These are phyloP conservation scores for Favolaschia claudopus DNA, from an alignment of 768 basidiomycete species.

Conservation along the genomic window DNA sequence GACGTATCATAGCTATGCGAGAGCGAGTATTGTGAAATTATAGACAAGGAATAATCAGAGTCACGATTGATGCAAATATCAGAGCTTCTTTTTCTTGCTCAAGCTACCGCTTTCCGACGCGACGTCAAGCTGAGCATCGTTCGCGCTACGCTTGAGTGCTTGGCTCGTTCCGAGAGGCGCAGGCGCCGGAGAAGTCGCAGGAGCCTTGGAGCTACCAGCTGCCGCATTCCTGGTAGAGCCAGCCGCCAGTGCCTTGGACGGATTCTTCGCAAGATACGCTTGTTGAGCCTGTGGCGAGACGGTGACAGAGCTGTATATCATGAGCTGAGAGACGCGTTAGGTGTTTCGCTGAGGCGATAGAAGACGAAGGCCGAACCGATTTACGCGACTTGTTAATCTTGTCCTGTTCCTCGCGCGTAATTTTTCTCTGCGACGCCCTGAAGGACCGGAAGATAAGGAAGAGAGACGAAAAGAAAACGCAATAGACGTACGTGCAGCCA, in stretches of 20 bases:
- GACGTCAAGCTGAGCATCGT: constrained; percentile 11
- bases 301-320: constrained; percentile 24
- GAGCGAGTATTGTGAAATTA: constrained; percentile 15
- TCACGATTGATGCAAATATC: background rate
- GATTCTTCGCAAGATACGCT: constrained; percentile 24
- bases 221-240: background rate
- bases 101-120: background rate
- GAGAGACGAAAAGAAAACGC: background rate
- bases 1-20: constrained; percentile 5
- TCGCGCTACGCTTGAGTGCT: constrained; percentile 17
- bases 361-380: constrained; percentile 28
- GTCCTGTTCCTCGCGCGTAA: constrained; percentile 38
- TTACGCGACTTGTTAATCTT: constrained; percentile 38
- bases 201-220: background rate
- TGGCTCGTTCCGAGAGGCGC: constrained; percentile 14
- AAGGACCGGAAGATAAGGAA: background rate
- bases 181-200: background rate
- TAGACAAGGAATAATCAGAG: background rate
- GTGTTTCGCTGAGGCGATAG: background rate
- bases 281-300: constrained; percentile 21
- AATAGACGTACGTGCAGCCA: constrained; percentile 37
- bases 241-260: background rate
- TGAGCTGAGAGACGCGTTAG: constrained; percentile 20
- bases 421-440: constrained; percentile 33
- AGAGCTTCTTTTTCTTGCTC: constrained; percentile 16